phyloP scores from a whole-genome alignment of 495 filamentous ascomycete genomes.

The Lasiosphaeria hispida region DNA sequence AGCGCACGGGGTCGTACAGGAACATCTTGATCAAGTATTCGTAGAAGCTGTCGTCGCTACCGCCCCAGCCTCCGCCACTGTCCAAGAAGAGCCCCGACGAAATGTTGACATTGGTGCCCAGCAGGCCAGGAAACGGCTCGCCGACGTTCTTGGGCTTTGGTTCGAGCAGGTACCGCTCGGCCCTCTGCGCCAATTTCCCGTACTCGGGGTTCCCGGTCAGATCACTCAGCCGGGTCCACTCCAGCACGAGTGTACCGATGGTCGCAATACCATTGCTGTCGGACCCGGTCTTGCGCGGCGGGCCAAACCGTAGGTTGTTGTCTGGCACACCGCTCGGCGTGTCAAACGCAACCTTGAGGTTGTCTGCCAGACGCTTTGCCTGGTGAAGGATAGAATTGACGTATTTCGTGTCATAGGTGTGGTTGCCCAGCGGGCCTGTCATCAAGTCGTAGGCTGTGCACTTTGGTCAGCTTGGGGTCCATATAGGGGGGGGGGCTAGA shows the following conservation, averaged over 20 bases:
- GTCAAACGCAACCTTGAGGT: slow-evolving; percentile 73
- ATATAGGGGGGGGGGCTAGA: neutral
- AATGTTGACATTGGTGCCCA: slow-evolving; percentile 68
- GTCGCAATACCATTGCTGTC: slow-evolving; percentile 67
- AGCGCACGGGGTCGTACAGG: slow-evolving; percentile 70
- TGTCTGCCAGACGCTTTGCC: slow-evolving; percentile 65
- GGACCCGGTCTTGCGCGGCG: slow-evolving; percentile 45
- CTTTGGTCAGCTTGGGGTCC: neutral
- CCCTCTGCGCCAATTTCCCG: slow-evolving; percentile 62
- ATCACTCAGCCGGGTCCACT: slow-evolving; percentile 83
- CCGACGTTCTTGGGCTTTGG: slow-evolving; percentile 55
- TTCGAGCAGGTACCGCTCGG: slow-evolving; percentile 67
- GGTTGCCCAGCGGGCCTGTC: slow-evolving; percentile 61
- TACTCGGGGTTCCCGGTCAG: slow-evolving; percentile 67
- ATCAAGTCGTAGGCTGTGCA: slow-evolving; percentile 71
- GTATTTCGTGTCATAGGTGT: slow-evolving; percentile 35
- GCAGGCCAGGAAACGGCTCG: slow-evolving; percentile 75
- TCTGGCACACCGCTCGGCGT: slow-evolving; percentile 73
- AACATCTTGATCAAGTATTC: slow-evolving; percentile 96
- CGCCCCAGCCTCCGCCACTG: slow-evolving; percentile 71
- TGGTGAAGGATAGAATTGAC: slow-evolving; percentile 62
- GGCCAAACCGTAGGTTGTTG: slow-evolving; percentile 65
- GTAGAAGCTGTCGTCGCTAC: slow-evolving; percentile 80
- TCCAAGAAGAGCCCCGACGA: slow-evolving; percentile 65
- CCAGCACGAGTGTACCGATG: slow-evolving; percentile 71